phyloP scores from a whole-genome alignment of 176 grass and related monocot genomes.

The Oryza punctata region DNA sequence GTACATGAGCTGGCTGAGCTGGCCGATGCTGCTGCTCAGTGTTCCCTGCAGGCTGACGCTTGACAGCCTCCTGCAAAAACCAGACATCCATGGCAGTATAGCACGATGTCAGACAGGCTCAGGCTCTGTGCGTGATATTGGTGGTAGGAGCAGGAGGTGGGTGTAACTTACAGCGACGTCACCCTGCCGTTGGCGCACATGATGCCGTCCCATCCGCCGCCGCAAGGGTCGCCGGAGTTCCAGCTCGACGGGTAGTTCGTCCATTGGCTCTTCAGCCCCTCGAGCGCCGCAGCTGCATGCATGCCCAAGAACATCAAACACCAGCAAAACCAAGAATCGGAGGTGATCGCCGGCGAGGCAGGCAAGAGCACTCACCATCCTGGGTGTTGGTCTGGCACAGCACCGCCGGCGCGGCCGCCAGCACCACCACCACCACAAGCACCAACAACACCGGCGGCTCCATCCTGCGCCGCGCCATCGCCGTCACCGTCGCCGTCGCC shows the following conservation, averaged over 20 bases:
- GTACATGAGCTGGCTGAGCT: no score
- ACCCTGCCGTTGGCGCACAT: slow-evolving; percentile 44
- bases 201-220: slow-evolving; percentile 46
- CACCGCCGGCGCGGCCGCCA: slow-evolving; percentile 6
- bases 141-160: background rate
- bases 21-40: slow-evolving; percentile 41
- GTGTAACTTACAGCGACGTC: slow-evolving; percentile 41
- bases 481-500: background rate
- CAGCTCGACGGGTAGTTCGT: slow-evolving; percentile 44
- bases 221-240: slow-evolving; percentile 50
- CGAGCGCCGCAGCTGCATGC: slow-evolving; percentile 27
- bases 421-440: background rate
- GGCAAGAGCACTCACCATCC: slow-evolving; percentile 38
- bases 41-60: slow-evolving; percentile 53
- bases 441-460: background rate
- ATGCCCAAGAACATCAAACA: background rate
- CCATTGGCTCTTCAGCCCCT: slow-evolving; percentile 28
- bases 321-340: background rate
- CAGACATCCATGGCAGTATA: background rate
- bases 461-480: slow-evolving; percentile 26
- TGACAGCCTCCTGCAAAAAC: slow-evolving; percentile 40
- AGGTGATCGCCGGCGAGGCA: background rate
- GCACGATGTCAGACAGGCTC: background rate
- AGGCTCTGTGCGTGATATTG: no score
- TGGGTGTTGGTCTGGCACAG: slow-evolving; percentile 35